Evolutionary conservation across 179 eudicot species (phyloP).

Genomic region (Dionaea muscipula): DNA sequence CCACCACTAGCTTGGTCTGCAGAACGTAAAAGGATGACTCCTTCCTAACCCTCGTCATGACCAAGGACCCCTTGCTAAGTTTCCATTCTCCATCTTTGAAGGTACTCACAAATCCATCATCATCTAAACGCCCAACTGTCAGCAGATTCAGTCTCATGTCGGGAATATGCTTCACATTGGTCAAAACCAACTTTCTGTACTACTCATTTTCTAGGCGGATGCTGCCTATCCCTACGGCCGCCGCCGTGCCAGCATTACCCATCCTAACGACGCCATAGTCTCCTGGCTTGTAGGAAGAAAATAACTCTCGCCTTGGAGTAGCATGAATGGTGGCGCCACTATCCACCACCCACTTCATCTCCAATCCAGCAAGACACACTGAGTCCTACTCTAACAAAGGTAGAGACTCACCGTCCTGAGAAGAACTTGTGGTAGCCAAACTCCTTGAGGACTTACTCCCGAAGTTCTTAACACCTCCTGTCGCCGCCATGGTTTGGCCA

Average conservation of each 20-base stretch:
- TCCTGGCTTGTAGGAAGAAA: not conserved
- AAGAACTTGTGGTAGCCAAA: too few relatives aligned
- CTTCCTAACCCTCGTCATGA: not conserved
- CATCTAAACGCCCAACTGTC: not conserved
- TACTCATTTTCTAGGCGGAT: not conserved
- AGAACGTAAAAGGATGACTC: not conserved
- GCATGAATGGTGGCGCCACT: conserved; percentile 6
- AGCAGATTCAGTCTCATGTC: conserved; percentile 1
- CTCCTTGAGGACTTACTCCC: too few relatives aligned
- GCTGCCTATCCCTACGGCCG: not conserved
- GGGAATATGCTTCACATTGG: not conserved
- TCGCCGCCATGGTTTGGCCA: too few relatives aligned
- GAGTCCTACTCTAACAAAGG: not conserved
- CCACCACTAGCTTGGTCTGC: not conserved
- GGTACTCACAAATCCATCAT: not conserved
- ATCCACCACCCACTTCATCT: too few relatives aligned
- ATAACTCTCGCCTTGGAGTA: conserved; percentile 7
- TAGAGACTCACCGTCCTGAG: not conserved
- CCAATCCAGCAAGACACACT: not conserved
- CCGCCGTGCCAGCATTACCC: not conserved
- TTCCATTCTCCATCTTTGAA: conserved; percentile 4
- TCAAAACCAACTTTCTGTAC: not conserved
- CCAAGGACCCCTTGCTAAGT: conserved; percentile 2
- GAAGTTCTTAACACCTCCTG: too few relatives aligned
- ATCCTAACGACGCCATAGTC: not conserved